phyloP scores from a whole-genome alignment of 2,329 filamentous ascomycete species.

The Penicillium sp. region DNA sequence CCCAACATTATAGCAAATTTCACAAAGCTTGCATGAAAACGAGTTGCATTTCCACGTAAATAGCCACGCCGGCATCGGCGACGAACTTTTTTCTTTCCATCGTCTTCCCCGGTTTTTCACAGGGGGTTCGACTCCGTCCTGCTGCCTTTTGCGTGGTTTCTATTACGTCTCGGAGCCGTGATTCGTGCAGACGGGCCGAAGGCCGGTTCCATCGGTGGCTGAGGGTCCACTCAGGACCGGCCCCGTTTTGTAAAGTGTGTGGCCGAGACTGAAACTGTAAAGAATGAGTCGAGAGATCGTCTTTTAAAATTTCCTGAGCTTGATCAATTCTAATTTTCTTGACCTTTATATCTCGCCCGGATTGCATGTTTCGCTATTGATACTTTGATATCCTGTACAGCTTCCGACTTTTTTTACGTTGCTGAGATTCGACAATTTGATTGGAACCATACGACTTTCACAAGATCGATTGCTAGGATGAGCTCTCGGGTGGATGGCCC shows the following conservation, averaged over 20 bases:
- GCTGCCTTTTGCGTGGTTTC: slow-evolving; percentile 14
- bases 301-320: slow-evolving; percentile 3
- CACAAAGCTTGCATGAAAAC: background rate
- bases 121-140: slow-evolving; percentile 2
- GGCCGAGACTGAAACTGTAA: slow-evolving; percentile 10
- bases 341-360: background rate
- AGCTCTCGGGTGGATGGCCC: slow-evolving; percentile 7
- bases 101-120: slow-evolving; percentile 21
- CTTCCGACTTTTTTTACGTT: background rate
- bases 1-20: background rate
- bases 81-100: slow-evolving; percentile 15
- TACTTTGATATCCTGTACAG: background rate
- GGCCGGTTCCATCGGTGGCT: slow-evolving; percentile 8
- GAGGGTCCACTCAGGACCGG: slow-evolving; percentile 12
- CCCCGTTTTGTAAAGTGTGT: background rate
- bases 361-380: background rate
- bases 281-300: slow-evolving; percentile 15
- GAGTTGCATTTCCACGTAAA: background rate
- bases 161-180: slow-evolving; percentile 23
- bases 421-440: background rate
- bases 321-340: background rate
- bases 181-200: slow-evolving; percentile 20
- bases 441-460: background rate
- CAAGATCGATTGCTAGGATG: slow-evolving; percentile 3
- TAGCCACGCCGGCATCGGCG: slow-evolving; percentile 24